Conservation (phyloP, 495 filamentous ascomycete genomes). For the Podospora didyma region DNA sequence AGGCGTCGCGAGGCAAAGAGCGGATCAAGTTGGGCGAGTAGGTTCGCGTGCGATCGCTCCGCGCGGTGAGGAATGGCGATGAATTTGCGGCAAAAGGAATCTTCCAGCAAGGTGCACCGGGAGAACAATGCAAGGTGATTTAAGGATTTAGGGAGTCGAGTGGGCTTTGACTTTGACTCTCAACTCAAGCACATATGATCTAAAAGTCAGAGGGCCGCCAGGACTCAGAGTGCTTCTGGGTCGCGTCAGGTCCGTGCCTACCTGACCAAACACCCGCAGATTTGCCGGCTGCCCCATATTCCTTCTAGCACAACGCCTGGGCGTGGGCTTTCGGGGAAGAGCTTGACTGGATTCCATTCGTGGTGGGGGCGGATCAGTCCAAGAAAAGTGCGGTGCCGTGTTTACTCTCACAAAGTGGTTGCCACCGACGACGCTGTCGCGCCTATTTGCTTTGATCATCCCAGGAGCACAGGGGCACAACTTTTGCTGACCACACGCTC, state of each 20-base stretch:
- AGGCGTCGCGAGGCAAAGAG: not conserved
- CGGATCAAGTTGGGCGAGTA: not conserved
- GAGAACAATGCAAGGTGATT: too few relatives aligned
- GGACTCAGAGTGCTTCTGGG: too few relatives aligned
- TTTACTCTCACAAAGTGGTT: conserved; percentile 3
- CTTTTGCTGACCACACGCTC: not conserved
- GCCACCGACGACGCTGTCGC: conserved; percentile 11
- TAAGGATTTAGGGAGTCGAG: too few relatives aligned
- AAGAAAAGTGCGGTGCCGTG: conserved; percentile 8
- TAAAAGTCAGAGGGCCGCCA: too few relatives aligned
- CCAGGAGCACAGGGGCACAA: not conserved
- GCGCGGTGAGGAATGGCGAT: too few relatives aligned
- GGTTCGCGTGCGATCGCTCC: not conserved
- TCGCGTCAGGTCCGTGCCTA: not conserved
- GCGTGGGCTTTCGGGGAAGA: too few relatives aligned
- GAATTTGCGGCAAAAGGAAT: too few relatives aligned
- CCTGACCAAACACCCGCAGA: not conserved
- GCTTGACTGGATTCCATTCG: too few relatives aligned
- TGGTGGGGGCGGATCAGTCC: not conserved
- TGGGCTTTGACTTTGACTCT: too few relatives aligned
- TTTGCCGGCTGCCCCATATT: not conserved
- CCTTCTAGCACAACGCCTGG: too few relatives aligned
- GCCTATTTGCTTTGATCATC: not conserved
- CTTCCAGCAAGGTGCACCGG: too few relatives aligned
- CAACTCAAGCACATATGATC: not conserved